phyloP scores from a whole-genome alignment of 192 early-diverging fungal species.

The Cetraspora pellucida region DNA sequence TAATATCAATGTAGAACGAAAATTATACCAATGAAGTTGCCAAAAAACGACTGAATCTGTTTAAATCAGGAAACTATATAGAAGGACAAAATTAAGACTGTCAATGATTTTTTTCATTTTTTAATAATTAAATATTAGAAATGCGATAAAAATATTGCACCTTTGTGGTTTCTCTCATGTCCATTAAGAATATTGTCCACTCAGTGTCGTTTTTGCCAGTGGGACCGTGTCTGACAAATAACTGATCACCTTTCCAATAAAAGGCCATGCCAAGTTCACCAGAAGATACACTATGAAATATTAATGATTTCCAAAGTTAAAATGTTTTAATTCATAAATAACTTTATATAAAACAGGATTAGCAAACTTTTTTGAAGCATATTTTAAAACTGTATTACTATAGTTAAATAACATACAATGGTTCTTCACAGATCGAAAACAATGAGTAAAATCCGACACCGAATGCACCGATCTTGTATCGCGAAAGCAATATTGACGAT shows the following conservation, averaged over 20 bases:
- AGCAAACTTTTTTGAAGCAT: background rate
- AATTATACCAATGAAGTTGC: slow-evolving; percentile 54
- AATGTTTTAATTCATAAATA: background rate
- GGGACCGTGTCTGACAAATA: slow-evolving; percentile 75
- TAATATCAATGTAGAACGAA: background rate
- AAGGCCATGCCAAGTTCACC: slow-evolving; percentile 83
- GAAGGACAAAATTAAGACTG: too few relatives aligned
- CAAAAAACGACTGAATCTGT: slow-evolving; percentile 63
- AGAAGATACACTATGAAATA: slow-evolving; percentile 65
- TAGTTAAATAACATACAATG: slow-evolving; percentile 62
- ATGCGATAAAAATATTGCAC: slow-evolving; percentile 31
- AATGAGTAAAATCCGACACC: slow-evolving; percentile 87
- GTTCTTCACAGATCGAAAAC: slow-evolving; percentile 88
- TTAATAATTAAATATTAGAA: too few relatives aligned
- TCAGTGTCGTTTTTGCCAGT: slow-evolving; percentile 50
- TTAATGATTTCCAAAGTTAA: background rate
- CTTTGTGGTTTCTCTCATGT: slow-evolving; percentile 73
- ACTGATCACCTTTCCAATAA: slow-evolving; percentile 85
- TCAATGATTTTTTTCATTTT: too few relatives aligned
- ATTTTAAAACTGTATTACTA: too few relatives aligned
- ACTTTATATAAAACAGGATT: background rate
- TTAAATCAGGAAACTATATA: slow-evolving; percentile 53
- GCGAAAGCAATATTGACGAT: background rate
- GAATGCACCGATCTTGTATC: slow-evolving; percentile 68
- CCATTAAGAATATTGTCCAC: slow-evolving; percentile 79